Evolutionary conservation across 495 filamentous ascomycete species (phyloP).

Genomic region (Annulohypoxylon stygium): DNA sequence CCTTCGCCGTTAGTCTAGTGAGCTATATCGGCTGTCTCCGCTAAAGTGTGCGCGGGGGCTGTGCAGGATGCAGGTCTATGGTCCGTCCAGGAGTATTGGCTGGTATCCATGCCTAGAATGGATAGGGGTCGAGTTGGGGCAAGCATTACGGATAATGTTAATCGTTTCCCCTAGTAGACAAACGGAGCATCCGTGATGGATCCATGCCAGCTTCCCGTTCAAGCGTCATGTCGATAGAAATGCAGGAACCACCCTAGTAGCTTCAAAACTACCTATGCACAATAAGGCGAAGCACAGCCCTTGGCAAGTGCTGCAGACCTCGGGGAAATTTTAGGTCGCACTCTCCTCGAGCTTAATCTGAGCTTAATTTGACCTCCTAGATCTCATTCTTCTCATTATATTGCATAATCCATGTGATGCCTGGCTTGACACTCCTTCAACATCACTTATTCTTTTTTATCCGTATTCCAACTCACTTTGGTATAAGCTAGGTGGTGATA

Average conservation of each 20-base stretch:
- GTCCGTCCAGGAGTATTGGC: neutral
- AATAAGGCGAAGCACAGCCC: too few relatives aligned
- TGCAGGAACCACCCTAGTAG: too few relatives aligned
- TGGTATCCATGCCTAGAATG: neutral
- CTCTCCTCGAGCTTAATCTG: conserved; percentile 32
- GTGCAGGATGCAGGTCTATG: neutral
- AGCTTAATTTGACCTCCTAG: conserved; percentile 37
- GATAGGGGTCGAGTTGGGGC: neutral
- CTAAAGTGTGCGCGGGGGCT: neutral
- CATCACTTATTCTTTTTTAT: neutral
- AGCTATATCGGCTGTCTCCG: neutral
- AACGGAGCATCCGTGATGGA: neutral
- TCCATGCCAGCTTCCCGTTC: neutral
- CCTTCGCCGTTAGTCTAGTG: neutral
- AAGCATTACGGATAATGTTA: neutral
- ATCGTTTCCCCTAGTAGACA: conserved; percentile 1
- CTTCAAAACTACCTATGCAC: too few relatives aligned
- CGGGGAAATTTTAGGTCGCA: conserved; percentile 17
- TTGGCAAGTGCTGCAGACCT: neutral
- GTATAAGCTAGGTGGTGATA: too few relatives aligned
- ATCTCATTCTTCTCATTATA: neutral
- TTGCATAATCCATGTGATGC: neutral
- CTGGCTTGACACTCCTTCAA: neutral
- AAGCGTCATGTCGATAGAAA: neutral
- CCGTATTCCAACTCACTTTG: too few relatives aligned